Base-by-base conservation (phyloP, 2,329 filamentous ascomycete species). In the Aspergillus thermomutatus region DNA sequence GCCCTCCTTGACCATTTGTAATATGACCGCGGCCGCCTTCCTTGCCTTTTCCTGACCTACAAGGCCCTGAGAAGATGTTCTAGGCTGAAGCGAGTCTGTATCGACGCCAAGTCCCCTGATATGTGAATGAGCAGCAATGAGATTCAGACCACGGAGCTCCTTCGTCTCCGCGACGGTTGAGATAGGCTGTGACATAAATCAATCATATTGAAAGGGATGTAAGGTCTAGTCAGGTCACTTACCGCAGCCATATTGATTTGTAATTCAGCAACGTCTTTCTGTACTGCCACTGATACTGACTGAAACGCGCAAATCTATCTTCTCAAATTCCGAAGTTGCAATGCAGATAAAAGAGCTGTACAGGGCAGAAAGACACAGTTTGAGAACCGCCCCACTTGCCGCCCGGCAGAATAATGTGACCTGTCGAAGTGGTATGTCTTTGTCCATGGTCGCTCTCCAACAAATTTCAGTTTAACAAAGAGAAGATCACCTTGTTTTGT, bases 1-100 rank as follows among this genome's bases (percentile, higher is more conserved):
- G 70, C 93, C 93, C 72, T 97, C 92, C 79, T 96, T 97, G 68
- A 96, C 95, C 94, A 99, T 99, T 80, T 96, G 92, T 60, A 99
- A 80, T 68, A 99, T 96, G 50, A 99, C 89, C 1, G 93, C 94
- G 3, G 94, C 94, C 9, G 94, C 94, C 77, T 97, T 97, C 59
- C 94, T 88, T 55, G 94, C 94, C 81, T 96, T 96, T 70, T 95
- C 88, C 78, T 99, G 94, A 48, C 94, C 94, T 8, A 99, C 93
- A 4, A 99, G 85, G 37, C 94, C 94, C 75, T 99, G 94, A 14
- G 93, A 96, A 49, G 89, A 83, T 27, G 84, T 77, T 58, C 93
- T 87, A 21, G 94, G 92, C 70, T 96, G 92, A 64, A 99, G 83
- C 6, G 91, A 94, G 71, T 96, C 92, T 57, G 87, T 80, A 80